Percentiles rank a stretch among this genome's conserved stretches.
Evolutionary conservation across 1,139 yeast species (phyloP).

Genomic region (Yamadazyma sp.): DNA sequence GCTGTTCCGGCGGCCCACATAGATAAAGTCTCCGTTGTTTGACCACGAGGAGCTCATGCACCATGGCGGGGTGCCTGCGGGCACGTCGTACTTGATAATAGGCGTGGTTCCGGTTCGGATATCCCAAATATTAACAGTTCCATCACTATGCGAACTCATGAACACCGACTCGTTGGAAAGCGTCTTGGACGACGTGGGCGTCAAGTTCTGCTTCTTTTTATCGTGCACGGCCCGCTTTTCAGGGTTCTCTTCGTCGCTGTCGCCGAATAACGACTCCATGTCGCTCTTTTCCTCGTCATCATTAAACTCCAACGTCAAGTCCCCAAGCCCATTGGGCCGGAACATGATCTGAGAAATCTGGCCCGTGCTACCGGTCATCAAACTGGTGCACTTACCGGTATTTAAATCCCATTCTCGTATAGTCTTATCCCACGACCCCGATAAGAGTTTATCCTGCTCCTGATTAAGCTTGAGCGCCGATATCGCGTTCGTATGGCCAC

Average conservation of each 20-base stretch:
- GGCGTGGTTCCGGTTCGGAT: constrained; percentile 49
- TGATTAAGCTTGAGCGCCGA: constrained; percentile 66
- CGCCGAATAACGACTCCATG: constrained; percentile 80
- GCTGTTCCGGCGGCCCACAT: constrained; percentile 87
- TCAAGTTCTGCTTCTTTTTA: constrained; percentile 24
- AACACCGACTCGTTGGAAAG: constrained; percentile 58
- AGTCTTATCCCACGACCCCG: constrained; percentile 90
- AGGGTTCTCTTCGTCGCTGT: constrained; percentile 54
- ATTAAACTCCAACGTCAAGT: constrained; percentile 20
- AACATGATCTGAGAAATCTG: constrained; percentile 78
- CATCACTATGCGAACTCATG: constrained; percentile 82
- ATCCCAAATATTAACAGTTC: constrained; percentile 84
- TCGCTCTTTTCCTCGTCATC: constrained; percentile 53
- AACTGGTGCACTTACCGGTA: constrained; percentile 56
- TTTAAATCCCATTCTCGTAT: constrained; percentile 84
- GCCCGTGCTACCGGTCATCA: constrained; percentile 61
- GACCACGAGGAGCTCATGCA: constrained; percentile 94
- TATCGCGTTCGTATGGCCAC: constrained; percentile 70
- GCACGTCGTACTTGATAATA: constrained; percentile 54
- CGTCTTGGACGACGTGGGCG: constrained; percentile 21
- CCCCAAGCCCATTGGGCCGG: constrained; percentile 70
- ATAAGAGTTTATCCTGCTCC: constrained; percentile 60
- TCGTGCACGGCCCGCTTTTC: constrained; percentile 52
- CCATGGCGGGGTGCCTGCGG: constrained; percentile 87
- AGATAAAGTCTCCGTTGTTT: constrained; percentile 72